phyloP scores from a whole-genome alignment of 371 early-diverging fungal species.

The Circinella umbellata region DNA sequence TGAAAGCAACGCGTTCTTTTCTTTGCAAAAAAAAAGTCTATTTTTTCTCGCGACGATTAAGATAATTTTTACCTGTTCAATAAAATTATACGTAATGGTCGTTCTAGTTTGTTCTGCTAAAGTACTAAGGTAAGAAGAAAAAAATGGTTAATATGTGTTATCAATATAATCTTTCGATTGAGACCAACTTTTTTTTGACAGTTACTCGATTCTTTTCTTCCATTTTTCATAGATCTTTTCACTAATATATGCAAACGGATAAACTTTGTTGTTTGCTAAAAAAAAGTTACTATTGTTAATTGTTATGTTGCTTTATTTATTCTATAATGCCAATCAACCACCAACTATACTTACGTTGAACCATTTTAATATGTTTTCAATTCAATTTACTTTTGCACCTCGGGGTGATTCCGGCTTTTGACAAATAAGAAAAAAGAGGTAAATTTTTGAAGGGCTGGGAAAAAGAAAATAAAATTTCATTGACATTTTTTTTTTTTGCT shows the following conservation, averaged over 20 bases:
- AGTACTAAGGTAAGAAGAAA: background rate
- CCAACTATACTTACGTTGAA: too few species aligned
- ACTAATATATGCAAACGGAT: background rate
- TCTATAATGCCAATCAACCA: too few species aligned
- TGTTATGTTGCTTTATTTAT: too few species aligned
- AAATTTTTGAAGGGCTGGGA: too few species aligned
- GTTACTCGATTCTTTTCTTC: background rate
- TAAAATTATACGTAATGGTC: constrained; percentile 7
- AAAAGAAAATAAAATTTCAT: too few species aligned
- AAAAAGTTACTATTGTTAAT: background rate
- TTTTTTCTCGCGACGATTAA: background rate
- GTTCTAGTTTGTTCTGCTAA: constrained; percentile 7
- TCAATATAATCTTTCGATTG: too few species aligned
- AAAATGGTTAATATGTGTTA: background rate
- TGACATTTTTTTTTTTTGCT: too few species aligned
- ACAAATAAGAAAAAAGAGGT: too few species aligned
- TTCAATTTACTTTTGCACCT: too few species aligned
- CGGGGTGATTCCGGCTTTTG: too few species aligned
- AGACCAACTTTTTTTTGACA: background rate
- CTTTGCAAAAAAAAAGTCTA: background rate
- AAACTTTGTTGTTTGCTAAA: background rate
- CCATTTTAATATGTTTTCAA: too few species aligned
- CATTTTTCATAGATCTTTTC: background rate
- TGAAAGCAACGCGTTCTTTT: background rate
- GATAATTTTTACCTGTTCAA: constrained; percentile 21